Evolutionary conservation across 805 yeast species (phyloP), one percentile per base, ranked within the genome.

Genomic region (Starmerella tilneyi): DNA sequence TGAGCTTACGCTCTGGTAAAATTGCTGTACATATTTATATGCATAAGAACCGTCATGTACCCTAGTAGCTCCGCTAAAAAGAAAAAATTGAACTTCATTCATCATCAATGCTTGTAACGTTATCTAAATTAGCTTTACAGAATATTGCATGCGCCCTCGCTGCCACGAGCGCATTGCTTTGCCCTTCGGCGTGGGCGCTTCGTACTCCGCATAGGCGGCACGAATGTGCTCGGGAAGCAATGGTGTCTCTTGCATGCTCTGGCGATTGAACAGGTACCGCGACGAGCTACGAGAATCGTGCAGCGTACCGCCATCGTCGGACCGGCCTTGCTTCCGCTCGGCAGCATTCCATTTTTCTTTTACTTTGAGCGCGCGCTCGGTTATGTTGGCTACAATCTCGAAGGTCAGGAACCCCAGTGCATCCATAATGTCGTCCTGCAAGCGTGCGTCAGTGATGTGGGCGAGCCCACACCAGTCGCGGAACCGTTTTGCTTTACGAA

Each of bases 341-440:
- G 26, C 34, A 19, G 84, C 86, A 21, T 54, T 55, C 50, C 51
- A 45, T 3, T 75, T 71, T 43, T 73, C 74, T 55, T 88, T 86
- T 27, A 92, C 79, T 47, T 73, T 75, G 61, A 89, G 70, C 1
- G 97, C 97, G 56, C 80, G 83, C 63, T 89, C 97, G 0, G 98
- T 92, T 42, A 92, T 65, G 8, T 89, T 79, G 58, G 97, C 94
- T 3, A 92, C 98, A 62, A 89, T 86, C 62, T 92, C 98, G 67
- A 92, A 92, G 0, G 98, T 92, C 44, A 92, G 65, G 59, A 92
- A 92, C 22, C 98, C 98, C 27, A 92, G 67, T 30, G 89, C 92
- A 68, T 92, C 98, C 53, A 92, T 79, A 21, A 92, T 95, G 68
- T 92, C 98, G 63, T 92, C 98, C 59, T 83, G 84, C 2, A 97